phyloP scores from a whole-genome alignment of 169 alveolate genomes.

The Plasmodium gallinaceum region DNA sequence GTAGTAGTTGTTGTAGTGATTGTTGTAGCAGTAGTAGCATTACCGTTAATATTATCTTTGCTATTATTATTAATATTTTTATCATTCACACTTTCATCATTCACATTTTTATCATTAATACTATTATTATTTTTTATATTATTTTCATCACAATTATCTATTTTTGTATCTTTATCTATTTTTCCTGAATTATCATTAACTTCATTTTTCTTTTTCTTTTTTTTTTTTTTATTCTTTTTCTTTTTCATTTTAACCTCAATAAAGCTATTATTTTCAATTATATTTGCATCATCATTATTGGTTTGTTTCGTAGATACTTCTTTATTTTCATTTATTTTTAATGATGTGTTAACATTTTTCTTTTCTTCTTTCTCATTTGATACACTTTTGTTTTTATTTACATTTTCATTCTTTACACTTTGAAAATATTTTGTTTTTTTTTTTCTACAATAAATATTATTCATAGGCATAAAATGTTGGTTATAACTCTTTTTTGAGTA shows the following conservation, averaged over 20 bases:
- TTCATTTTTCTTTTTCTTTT: neutral
- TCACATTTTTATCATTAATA: no score
- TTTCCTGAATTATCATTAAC: neutral
- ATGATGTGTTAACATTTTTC: neutral
- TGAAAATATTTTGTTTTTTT: neutral
- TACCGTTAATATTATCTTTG: neutral
- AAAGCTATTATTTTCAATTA: neutral
- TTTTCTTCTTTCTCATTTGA: constrained; percentile 9
- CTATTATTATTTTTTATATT: neutral
- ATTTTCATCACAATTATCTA: neutral
- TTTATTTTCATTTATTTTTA: constrained; percentile 8
- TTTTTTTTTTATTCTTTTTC: neutral
- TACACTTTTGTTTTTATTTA: neutral
- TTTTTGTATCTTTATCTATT: neutral
- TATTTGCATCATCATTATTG: neutral
- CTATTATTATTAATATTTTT: neutral
- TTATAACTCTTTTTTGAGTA: constrained; percentile 6
- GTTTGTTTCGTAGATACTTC: constrained; percentile 12
- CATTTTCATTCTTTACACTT: constrained; percentile 3
- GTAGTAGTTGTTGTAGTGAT: no score
- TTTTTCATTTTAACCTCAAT: constrained; percentile 14
- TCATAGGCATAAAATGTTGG: neutral
- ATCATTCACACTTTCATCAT: no score
- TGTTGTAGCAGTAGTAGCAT: no score
- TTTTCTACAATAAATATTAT: constrained; percentile 2